Percentiles rank a stretch among this genome's conserved stretches.
phyloP scores from a whole-genome alignment of 768 basidiomycete species.

The Ramaria sp. region DNA sequence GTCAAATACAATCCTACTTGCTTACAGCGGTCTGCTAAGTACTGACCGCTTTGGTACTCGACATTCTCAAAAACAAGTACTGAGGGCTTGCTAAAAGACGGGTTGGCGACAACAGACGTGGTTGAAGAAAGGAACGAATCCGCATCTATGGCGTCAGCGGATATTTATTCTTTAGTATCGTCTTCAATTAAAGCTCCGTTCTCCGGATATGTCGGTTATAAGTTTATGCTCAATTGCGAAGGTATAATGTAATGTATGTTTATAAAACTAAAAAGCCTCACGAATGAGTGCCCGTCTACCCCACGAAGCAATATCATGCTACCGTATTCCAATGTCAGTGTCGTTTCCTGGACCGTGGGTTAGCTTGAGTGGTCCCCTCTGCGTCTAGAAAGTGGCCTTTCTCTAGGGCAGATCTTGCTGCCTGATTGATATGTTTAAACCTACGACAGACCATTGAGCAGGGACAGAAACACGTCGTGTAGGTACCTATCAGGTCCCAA shows the following conservation, averaged over 20 bases:
- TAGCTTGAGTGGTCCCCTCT: background rate
- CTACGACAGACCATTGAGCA: constrained; percentile 12
- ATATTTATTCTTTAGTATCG: no score
- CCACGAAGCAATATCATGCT: background rate
- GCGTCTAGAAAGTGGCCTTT: constrained; percentile 74
- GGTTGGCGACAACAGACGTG: background rate
- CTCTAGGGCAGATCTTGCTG: constrained; percentile 84
- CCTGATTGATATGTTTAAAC: constrained; percentile 82
- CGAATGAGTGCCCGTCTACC: background rate
- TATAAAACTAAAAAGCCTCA: no score
- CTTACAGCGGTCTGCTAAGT: background rate
- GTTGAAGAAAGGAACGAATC: background rate
- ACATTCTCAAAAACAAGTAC: constrained; percentile 2
- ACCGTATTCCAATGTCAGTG: background rate
- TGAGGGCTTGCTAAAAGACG: background rate
- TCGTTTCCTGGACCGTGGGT: background rate
- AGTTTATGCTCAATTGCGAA: no score
- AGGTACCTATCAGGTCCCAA: constrained; percentile 84
- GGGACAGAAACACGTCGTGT: background rate
- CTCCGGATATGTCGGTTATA: no score
- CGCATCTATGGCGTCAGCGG: no score
- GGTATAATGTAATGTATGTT: no score
- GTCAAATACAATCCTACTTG: background rate
- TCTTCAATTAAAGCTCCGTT: no score
- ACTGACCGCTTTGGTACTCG: constrained; percentile 3